phyloP scores from a whole-genome alignment of 2,329 filamentous ascomycete species.

The Leptographium procerum region DNA sequence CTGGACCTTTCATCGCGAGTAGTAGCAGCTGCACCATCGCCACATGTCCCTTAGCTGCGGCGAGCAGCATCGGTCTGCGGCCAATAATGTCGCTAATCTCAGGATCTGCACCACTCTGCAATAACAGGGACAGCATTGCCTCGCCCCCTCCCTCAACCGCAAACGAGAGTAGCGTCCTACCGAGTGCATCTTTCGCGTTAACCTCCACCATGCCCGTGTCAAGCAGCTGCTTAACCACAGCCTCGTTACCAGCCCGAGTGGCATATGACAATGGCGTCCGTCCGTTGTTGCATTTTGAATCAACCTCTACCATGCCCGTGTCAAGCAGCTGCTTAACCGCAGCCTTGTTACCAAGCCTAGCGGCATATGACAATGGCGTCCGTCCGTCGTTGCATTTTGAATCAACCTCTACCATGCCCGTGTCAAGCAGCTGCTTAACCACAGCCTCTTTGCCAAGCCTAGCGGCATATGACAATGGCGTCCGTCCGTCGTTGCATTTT shows the following conservation, averaged over 20 bases:
- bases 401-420: not conserved
- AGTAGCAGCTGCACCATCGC: not conserved
- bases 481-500: not conserved
- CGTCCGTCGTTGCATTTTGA: not conserved
- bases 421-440: not conserved
- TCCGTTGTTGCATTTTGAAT: not conserved
- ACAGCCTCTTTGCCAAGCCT: not conserved
- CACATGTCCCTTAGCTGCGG: not conserved
- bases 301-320: not conserved
- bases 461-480: not conserved
- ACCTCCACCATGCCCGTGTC: not conserved
- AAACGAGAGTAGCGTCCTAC: not conserved
- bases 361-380: not conserved
- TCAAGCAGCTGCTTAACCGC: not conserved
- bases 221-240: not conserved
- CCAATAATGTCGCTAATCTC: not conserved
- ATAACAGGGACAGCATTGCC: not conserved
- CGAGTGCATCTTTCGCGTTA: not conserved
- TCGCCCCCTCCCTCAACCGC: not conserved
- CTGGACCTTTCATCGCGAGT: not conserved
- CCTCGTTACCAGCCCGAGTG: not conserved
- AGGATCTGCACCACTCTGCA: not conserved
- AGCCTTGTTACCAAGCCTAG: not conserved
- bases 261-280: not conserved
- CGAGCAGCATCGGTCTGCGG: not conserved